Conservation (phyloP, 2,329 filamentous ascomycete genomes). For the Ascochyta viciae-villosae region DNA sequence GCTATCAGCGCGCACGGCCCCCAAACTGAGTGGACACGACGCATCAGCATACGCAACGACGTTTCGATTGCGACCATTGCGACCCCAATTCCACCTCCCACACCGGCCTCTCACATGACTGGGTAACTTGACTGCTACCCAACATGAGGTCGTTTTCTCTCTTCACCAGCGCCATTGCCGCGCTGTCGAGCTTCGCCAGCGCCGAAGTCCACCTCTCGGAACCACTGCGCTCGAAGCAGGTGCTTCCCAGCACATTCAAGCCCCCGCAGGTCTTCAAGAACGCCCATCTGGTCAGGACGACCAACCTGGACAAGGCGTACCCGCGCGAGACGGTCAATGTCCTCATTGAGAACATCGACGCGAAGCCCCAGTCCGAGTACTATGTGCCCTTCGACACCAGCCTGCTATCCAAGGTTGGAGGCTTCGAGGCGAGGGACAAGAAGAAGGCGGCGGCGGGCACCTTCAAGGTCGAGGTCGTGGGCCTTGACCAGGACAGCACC, state of each 20-base stretch:
- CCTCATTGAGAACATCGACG: constrained; percentile 87
- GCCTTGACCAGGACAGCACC: constrained; percentile 56
- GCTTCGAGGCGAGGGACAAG: constrained; percentile 90
- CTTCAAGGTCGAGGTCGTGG: constrained; percentile 74
- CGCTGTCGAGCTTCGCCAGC: constrained; percentile 66
- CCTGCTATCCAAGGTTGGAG: constrained; percentile 78
- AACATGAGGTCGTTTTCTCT: constrained; percentile 51
- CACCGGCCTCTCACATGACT: constrained; percentile 39
- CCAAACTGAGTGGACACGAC: constrained; percentile 39
- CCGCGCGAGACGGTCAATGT: constrained; percentile 90
- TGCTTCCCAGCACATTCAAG: constrained; percentile 67
- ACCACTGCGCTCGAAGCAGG: constrained; percentile 60
- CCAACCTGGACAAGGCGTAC: constrained; percentile 93
- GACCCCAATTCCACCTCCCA: constrained; percentile 17
- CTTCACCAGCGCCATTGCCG: constrained; percentile 56
- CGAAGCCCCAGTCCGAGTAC: constrained; percentile 84
- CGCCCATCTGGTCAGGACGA: constrained; percentile 84
- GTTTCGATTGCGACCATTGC: background rate
- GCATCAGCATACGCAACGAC: constrained; percentile 37
- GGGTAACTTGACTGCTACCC: constrained; percentile 39
- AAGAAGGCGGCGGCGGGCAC: constrained; percentile 73
- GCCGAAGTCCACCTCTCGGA: constrained; percentile 66
- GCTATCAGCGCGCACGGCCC: constrained; percentile 11
- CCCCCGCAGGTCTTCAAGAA: constrained; percentile 94
- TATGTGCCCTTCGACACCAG: constrained; percentile 84